Evolutionary conservation across 2,329 filamentous ascomycete genomes (phyloP).

Genomic region (Penicillium sp.): DNA sequence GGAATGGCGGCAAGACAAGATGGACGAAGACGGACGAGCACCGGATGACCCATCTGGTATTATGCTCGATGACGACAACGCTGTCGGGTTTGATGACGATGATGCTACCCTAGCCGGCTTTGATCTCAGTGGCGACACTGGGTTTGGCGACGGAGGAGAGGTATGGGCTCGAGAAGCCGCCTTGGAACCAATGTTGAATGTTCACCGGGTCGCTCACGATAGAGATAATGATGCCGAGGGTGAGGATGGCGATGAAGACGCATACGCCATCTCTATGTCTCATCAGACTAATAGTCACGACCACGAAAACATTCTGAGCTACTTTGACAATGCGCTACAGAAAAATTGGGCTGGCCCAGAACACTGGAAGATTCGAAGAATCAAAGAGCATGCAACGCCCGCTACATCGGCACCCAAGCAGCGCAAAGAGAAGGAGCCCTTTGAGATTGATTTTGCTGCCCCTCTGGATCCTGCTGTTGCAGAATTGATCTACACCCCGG

Average conservation of each 20-base stretch:
- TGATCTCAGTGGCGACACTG: slow-evolving; percentile 66
- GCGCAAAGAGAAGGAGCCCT: slow-evolving; percentile 93
- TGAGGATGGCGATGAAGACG: slow-evolving; percentile 63
- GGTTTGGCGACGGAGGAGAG: slow-evolving; percentile 94
- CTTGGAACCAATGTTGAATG: slow-evolving; percentile 78
- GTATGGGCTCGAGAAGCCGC: slow-evolving; percentile 91
- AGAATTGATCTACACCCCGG: slow-evolving; percentile 76
- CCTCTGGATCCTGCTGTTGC: slow-evolving; percentile 69
- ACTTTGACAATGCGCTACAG: slow-evolving; percentile 92
- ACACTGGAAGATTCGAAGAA: slow-evolving; percentile 94
- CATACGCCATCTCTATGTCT: slow-evolving; percentile 77
- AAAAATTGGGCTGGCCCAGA: slow-evolving; percentile 99
- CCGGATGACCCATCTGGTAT: slow-evolving; percentile 71
- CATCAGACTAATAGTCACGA: slow-evolving; percentile 64
- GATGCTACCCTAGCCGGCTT: slow-evolving; percentile 69
- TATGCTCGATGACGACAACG: slow-evolving; percentile 83
- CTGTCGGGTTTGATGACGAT: slow-evolving; percentile 76
- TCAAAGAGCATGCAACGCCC: slow-evolving; percentile 70
- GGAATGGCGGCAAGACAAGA: slow-evolving; percentile 72
- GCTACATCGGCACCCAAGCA: slow-evolving; percentile 51
- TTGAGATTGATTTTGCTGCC: slow-evolving; percentile 85
- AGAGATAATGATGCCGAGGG: slow-evolving; percentile 51
- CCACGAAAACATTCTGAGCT: slow-evolving; percentile 94
- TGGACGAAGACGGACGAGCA: slow-evolving; percentile 51
- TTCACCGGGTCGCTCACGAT: slow-evolving; percentile 58